Conservation (phyloP, 257 asterid genomes). For the Solanum piurae region DNA sequence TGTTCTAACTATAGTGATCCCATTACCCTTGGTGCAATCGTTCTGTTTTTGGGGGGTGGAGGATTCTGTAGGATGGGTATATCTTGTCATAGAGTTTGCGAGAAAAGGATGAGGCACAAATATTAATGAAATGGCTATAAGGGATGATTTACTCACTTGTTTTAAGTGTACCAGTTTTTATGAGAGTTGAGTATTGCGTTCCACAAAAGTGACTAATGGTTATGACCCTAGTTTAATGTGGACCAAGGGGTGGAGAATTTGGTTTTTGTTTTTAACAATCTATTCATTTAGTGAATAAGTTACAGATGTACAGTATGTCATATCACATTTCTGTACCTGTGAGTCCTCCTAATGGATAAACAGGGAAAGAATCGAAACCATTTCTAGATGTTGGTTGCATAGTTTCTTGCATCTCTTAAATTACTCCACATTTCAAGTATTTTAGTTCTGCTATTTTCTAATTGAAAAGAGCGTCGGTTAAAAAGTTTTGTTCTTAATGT, state of each 20-base stretch:
- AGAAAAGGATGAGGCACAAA: not conserved
- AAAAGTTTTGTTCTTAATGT: not conserved
- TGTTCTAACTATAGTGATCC: not conserved
- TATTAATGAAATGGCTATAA: not conserved
- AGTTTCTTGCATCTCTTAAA: not conserved
- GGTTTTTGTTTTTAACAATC: not conserved
- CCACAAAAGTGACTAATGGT: not conserved
- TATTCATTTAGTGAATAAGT: not conserved
- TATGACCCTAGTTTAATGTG: not conserved
- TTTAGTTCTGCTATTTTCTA: not conserved
- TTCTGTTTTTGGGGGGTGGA: not conserved
- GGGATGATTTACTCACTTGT: not conserved
- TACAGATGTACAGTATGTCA: not conserved
- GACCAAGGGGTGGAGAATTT: not conserved
- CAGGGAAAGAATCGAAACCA: not conserved
- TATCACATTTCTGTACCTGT: not conserved
- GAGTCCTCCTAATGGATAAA: not conserved
- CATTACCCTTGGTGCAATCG: not conserved
- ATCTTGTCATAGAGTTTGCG: not conserved
- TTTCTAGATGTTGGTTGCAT: not conserved
- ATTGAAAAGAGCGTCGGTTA: not conserved
- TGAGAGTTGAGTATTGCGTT: not conserved
- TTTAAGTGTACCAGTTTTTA: not conserved
- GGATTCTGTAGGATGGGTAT: not conserved
- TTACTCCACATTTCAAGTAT: not conserved